phyloP scores from a whole-genome alignment of 352 stramenopile species.

The Phytophthora podocarpi region DNA sequence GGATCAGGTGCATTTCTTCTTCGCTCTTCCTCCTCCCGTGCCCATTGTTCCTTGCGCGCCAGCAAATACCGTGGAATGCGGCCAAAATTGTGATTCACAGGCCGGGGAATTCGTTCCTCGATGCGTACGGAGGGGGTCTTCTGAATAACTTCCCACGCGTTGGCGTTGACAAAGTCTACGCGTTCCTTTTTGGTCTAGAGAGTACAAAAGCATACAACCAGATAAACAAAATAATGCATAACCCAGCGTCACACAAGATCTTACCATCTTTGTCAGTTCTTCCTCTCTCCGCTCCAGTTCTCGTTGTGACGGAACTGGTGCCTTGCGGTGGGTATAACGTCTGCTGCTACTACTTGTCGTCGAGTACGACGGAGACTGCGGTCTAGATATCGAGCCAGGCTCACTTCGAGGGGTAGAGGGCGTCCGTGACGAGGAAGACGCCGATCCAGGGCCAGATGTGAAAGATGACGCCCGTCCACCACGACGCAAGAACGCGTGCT shows the following conservation, averaged over 20 bases:
- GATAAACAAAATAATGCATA: neutral
- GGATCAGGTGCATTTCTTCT: slow-evolving; percentile 76
- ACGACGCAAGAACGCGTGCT: slow-evolving; percentile 43
- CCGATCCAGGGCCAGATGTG: slow-evolving; percentile 8
- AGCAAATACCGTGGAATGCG: slow-evolving; percentile 75
- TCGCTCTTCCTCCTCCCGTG: slow-evolving; percentile 82
- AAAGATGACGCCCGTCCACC: slow-evolving; percentile 14
- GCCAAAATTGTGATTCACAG: slow-evolving; percentile 48
- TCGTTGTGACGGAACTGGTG: slow-evolving; percentile 51
- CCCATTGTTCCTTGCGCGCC: slow-evolving; percentile 81
- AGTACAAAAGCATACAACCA: slow-evolving; percentile 2
- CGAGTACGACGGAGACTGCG: slow-evolving; percentile 19
- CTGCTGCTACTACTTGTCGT: slow-evolving; percentile 16
- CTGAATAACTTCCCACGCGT: slow-evolving; percentile 82
- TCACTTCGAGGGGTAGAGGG: slow-evolving; percentile 21
- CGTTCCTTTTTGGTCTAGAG: slow-evolving; percentile 66
- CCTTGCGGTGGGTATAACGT: slow-evolving; percentile 37
- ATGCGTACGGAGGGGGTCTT: slow-evolving; percentile 34
- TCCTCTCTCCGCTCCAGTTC: slow-evolving; percentile 54
- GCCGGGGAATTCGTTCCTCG: slow-evolving; percentile 5
- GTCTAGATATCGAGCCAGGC: slow-evolving; percentile 7
- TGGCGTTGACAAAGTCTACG: slow-evolving; percentile 72
- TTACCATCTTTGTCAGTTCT: slow-evolving; percentile 42
- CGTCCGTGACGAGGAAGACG: slow-evolving; percentile 12
- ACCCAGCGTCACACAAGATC: neutral